Base-by-base conservation (phyloP, 192 early-diverging fungal species). In the Fimicolochytrium jonesii region DNA sequence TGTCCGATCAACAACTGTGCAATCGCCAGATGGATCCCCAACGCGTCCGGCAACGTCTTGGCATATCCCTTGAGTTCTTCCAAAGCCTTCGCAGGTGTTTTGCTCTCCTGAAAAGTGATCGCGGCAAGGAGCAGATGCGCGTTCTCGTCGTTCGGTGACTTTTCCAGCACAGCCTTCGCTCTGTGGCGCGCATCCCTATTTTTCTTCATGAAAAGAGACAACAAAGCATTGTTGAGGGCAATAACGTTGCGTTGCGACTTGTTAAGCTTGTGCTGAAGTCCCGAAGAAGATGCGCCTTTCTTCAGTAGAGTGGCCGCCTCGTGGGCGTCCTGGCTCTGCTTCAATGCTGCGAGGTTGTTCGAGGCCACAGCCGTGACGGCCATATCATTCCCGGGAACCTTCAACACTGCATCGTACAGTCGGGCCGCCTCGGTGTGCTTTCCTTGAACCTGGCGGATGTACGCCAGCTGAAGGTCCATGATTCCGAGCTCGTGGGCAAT, bases 401-500 rank as follows among this genome's bases (percentile, higher is more conserved):
- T 79, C 23, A 86, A 66, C 23, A 88, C 68, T 28, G 61, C 69
- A 34, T 82, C 64, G 63, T 86, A 90, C 32, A 87, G 51, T 6
- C 88, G 77, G 33, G 54, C 61, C 18, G 88, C 87, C 44, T 85
- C 64, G 0, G 73, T 61, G 15, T 49, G 56, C 10, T 56, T 60
- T 10, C 86, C 86, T 46, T 82, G 72, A 18, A 86, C 42, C 64
- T 90, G 88, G 48, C 82, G 76, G 39, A 87, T 75, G 52, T 86
- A 90, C 18, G 81, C 87, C 26, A 85, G 74, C 69, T 90, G 88
- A 10, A 78, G 69, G 6, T 70, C 52, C 41, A 90, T 81, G 23
- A 84, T 74, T 23, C 78, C 76, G 43, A 87, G 47, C 61, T 90
- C 88, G 30, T 80, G 72, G 48, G 86, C 81, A 25, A 86, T 81